Evolutionary conservation across 1,284 basidiomycete genomes (phyloP).

Genomic region (Mycena sp.): DNA sequence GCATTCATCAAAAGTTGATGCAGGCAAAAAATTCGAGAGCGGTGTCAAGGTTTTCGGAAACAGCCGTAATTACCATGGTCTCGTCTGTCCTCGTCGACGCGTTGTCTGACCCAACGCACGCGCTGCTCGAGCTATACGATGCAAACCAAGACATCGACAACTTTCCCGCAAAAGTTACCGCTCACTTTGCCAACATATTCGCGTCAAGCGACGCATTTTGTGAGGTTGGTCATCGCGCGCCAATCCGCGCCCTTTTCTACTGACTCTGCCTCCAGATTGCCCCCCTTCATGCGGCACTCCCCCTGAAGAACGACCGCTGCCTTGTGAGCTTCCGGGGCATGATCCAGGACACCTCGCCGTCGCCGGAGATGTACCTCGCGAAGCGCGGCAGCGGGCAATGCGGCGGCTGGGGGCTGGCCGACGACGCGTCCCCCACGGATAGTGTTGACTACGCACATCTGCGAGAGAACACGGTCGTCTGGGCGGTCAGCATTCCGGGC

Average conservation of each 20-base stretch:
- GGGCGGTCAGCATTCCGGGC: constrained; percentile 78
- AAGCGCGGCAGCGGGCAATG: constrained; percentile 50
- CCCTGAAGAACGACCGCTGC: constrained; percentile 55
- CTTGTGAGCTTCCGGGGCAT: constrained; percentile 77
- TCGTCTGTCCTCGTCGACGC: constrained; percentile 60
- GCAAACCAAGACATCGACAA: constrained; percentile 35
- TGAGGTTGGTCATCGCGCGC: constrained; percentile 45
- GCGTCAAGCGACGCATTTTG: constrained; percentile 50
- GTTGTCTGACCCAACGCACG: constrained; percentile 55
- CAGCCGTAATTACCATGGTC: no score
- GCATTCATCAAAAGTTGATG: no score
- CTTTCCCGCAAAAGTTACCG: constrained; percentile 58
- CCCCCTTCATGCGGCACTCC: constrained; percentile 53
- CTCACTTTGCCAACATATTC: constrained; percentile 62
- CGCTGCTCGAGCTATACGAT: constrained; percentile 58
- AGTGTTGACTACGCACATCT: constrained; percentile 58
- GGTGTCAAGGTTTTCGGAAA: no score
- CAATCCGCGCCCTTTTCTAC: constrained; percentile 19
- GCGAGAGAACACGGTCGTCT: constrained; percentile 69
- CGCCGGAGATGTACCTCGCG: constrained; percentile 76
- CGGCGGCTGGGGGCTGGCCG: constrained; percentile 76
- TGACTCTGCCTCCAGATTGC: constrained; percentile 57
- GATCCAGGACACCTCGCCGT: constrained; percentile 82
- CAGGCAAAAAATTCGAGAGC: no score
- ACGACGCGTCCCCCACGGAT: constrained; percentile 38